These are phyloP conservation scores for Hirsutella minnesotensis DNA, from an alignment of 2,329 filamentous ascomycete genomes.

Conservation along the genomic window DNA sequence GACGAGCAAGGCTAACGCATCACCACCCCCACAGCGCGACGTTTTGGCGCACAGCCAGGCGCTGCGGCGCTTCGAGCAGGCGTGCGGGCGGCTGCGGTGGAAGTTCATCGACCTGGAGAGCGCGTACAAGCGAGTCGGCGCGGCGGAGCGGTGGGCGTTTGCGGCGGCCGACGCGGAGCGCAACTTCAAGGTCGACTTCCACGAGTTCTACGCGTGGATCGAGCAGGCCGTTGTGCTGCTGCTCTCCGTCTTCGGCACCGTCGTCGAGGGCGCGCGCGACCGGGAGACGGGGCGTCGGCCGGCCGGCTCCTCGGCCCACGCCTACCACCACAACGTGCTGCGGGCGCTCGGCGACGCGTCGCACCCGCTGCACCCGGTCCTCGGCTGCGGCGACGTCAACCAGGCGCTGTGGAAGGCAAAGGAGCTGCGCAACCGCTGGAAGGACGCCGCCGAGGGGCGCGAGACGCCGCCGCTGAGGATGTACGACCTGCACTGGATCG, in stretches of 20 bases:
- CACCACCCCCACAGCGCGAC: not conserved
- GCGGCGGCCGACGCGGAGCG: slow-evolving; percentile 38
- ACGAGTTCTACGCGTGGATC: slow-evolving; percentile 63
- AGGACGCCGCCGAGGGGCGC: slow-evolving; percentile 44
- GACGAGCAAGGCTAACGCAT: not conserved
- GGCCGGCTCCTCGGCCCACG: slow-evolving; percentile 25
- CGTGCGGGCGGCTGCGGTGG: slow-evolving; percentile 49
- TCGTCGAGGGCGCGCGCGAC: slow-evolving; percentile 20
- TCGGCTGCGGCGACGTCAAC: slow-evolving; percentile 44
- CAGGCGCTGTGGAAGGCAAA: slow-evolving; percentile 54
- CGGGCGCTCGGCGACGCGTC: slow-evolving; percentile 42
- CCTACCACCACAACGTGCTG: slow-evolving; percentile 60
- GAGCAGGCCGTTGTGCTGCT: slow-evolving; percentile 59
- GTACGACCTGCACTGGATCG: slow-evolving; percentile 50
- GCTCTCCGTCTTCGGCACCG: slow-evolving; percentile 50
- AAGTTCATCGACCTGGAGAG: slow-evolving; percentile 48
- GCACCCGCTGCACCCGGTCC: slow-evolving; percentile 42
- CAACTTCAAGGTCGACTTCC: slow-evolving; percentile 70
- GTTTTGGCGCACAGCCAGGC: slow-evolving; percentile 21
- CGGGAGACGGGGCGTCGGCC: not conserved
- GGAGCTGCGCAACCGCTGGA: slow-evolving; percentile 61
- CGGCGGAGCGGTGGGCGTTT: slow-evolving; percentile 22
- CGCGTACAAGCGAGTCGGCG: slow-evolving; percentile 40
- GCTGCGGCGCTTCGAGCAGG: slow-evolving; percentile 46
- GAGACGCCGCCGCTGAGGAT: slow-evolving; percentile 35